Conservation (phyloP, 805 yeast species). For the Blastobotrys mokoenaii region DNA sequence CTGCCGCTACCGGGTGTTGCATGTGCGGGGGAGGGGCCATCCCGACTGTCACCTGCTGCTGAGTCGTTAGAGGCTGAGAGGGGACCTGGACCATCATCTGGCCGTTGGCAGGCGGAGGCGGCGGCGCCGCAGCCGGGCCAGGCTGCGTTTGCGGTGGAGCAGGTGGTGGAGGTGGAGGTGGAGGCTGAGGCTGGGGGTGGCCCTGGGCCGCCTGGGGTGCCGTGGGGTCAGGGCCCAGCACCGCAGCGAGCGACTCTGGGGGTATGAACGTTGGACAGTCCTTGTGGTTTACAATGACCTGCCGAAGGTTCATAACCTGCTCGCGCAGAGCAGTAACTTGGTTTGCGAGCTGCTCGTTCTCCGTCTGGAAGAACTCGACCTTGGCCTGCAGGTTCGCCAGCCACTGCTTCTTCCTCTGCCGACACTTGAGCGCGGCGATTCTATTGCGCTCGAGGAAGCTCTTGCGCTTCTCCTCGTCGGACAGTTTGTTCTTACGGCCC, state of each 20-base stretch:
- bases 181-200: not conserved
- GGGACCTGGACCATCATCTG: not conserved
- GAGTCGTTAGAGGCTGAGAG: no score
- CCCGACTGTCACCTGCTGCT: not conserved
- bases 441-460: conserved; percentile 83
- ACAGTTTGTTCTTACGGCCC: conserved; percentile 25
- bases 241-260: conserved; percentile 2
- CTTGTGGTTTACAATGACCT: conserved; percentile 10
- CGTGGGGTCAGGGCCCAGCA: not conserved
- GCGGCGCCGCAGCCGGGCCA: not conserved
- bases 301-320: conserved; percentile 39
- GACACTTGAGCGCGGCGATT: conserved; percentile 90
- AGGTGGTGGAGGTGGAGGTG: not conserved
- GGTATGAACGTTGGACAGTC: conserved; percentile 7
- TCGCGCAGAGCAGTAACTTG: conserved; percentile 54
- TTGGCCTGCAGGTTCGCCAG: conserved; percentile 76
- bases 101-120: not conserved
- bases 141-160: not conserved
- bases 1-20: not conserved
- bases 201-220: not conserved
- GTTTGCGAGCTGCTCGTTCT: conserved; percentile 55
- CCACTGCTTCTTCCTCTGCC: conserved; percentile 88
- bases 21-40: not conserved
- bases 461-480: conserved; percentile 70
- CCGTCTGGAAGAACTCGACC: conserved; percentile 56